Percentiles rank a stretch among this genome's conserved stretches.
These are phyloP conservation scores for Geotrichum ghanense DNA, from an alignment of 805 yeast species.

Conservation along the genomic window DNA sequence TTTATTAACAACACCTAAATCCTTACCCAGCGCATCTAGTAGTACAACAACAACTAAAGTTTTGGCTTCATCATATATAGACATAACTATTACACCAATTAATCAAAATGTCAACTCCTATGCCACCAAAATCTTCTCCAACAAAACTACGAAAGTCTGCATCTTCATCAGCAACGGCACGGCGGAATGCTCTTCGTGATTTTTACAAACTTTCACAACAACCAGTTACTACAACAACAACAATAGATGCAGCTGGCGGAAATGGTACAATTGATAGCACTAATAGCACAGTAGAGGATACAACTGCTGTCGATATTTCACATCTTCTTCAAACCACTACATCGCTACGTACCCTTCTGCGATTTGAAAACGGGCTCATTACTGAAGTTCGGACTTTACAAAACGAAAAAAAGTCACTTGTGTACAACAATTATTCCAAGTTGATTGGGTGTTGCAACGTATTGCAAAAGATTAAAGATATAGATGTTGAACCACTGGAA, in stretches of 20 bases:
- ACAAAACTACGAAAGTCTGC: neutral
- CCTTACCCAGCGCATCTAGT: too few species aligned
- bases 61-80: too few species aligned
- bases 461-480: constrained; percentile 14
- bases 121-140: neutral
- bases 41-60: too few species aligned
- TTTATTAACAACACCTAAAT: too few species aligned
- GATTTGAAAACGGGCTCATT: constrained; percentile 18
- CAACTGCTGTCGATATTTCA: constrained; percentile 17
- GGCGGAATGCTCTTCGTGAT: constrained; percentile 25
- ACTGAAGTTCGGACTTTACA: constrained; percentile 23
- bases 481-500: neutral
- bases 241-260: constrained; percentile 3
- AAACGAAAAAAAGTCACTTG: constrained; percentile 28
- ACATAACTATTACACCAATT: too few species aligned
- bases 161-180: constrained; percentile 7
- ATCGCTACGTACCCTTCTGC: constrained; percentile 17
- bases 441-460: constrained; percentile 26
- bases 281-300: constrained; percentile 11
- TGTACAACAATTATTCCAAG: constrained; percentile 28
- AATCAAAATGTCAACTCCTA: too few species aligned
- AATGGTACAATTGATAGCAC: constrained; percentile 3
- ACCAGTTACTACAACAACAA: too few species aligned
- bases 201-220: constrained; percentile 24
- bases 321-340: constrained; percentile 13